Evolutionary conservation across 208 protist genomes (phyloP).

Genomic region (Leishmania braziliensis): DNA sequence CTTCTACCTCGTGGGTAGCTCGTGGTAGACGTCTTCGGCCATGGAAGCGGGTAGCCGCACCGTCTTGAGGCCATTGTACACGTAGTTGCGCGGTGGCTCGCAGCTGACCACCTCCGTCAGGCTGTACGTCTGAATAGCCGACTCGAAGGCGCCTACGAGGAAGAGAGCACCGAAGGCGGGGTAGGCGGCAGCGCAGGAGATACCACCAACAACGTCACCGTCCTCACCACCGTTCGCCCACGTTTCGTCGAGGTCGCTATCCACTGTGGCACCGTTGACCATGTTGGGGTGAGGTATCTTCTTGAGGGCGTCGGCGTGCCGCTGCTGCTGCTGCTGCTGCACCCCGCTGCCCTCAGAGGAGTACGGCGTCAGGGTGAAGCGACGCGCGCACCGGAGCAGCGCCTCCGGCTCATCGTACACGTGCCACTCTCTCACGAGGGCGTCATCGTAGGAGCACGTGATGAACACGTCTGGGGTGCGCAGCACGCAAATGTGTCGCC

Average conservation of each 20-base stretch:
- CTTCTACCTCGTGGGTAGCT: background rate
- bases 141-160: constrained; percentile 75
- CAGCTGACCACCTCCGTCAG: constrained; percentile 73
- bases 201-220: constrained; percentile 40
- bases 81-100: constrained; percentile 59
- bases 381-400: constrained; percentile 63
- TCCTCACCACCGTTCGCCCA: constrained; percentile 5
- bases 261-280: background rate
- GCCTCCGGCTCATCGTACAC: constrained; percentile 75
- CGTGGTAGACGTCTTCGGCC: constrained; percentile 35
- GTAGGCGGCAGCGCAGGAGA: constrained; percentile 63
- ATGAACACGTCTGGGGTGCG: constrained; percentile 73
- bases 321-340: constrained; percentile 3
- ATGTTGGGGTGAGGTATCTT: constrained; percentile 1
- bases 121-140: constrained; percentile 63
- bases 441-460: constrained; percentile 69
- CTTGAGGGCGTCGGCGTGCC: constrained; percentile 28
- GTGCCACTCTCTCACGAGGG: constrained; percentile 85
- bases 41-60: constrained; percentile 47
- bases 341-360: constrained; percentile 7
- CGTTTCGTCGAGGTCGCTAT: constrained; percentile 1
- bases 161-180: constrained; percentile 68
- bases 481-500: constrained; percentile 57
- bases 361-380: constrained; percentile 46
- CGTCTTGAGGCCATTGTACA: constrained; percentile 84